phyloP scores from a whole-genome alignment of 345 rosid species.

The Ricinus communis region DNA sequence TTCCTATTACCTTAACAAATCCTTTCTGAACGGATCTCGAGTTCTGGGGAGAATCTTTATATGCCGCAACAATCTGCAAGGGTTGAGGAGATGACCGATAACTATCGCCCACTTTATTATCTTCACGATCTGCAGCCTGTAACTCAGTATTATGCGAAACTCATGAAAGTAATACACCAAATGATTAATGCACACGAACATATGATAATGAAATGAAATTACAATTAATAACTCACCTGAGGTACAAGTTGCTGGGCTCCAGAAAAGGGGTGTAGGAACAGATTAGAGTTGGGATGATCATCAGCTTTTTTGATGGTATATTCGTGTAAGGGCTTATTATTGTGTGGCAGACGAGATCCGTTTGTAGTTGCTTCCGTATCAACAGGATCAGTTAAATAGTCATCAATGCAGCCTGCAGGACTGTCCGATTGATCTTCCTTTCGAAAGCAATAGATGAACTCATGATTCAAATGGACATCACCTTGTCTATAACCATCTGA shows the following conservation, averaged over 20 bases:
- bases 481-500: too few species aligned
- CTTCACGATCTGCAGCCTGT: constrained; percentile 18
- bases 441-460: constrained; percentile 1
- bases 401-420: constrained; percentile 26
- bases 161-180: too few species aligned
- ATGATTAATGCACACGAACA: too few species aligned
- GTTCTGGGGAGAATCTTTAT: constrained; percentile 6
- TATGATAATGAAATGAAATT: neutral
- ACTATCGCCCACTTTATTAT: constrained; percentile 4
- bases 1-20: constrained; percentile 7
- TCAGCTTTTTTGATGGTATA: neutral
- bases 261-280: constrained; percentile 4
- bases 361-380: constrained; percentile 15
- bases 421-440: constrained; percentile 19
- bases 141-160: neutral
- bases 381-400: constrained; percentile 24
- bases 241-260: constrained; percentile 4
- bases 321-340: too few species aligned
- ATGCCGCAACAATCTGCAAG: constrained; percentile 11
- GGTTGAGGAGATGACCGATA: constrained; percentile 15
- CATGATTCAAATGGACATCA: neutral
- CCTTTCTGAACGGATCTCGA: constrained; percentile 3
- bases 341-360: constrained; percentile 4
- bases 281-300: constrained; percentile 14
- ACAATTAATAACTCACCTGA: too few species aligned